Evolutionary conservation across 768 basidiomycete genomes (phyloP), one percentile per base, ranked within the genome.

Genomic region (Mycena indigotica): DNA sequence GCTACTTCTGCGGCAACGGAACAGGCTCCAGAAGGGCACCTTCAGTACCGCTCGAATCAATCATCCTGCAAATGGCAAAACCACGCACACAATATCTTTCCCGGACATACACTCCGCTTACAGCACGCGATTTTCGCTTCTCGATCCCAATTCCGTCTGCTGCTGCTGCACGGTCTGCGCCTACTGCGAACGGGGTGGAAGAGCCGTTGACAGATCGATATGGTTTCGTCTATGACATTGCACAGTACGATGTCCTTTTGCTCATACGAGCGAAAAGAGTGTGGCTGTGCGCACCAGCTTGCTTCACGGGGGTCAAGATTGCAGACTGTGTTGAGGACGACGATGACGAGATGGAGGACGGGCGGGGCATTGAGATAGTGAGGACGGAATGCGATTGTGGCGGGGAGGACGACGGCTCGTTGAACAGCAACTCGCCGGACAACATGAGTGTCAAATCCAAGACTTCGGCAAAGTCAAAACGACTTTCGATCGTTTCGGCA

Each of bases 161-260:
- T 0, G 53, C 84, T 5, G 83, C 85, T 0, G 83, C 84, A 45
- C 77, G 80, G 38, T 84, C 82, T n/a, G n/a, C n/a, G n/a, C n/a
- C n/a, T 63, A 78, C 73, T 17, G 72, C 79, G 19, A 77, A 82
- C 50, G 77, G 77, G n/a, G 78, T 79, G 44, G 82, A 84, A 30
- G 77, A 79, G 62, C 84, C 84, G 3, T 74, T 94, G 56, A 93
- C 92, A n/a, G 94, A 95, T 60, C 85, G 92, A 4, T 95, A 88
- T 65, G 94, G 94, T 0, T 95, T 95, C 75, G 87, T 95, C 71
- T 95, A 95, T 57, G 92, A 94, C 62, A 82, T 93, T 1, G 84
- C 86, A 2, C 81, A 85, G 64, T 92, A 93, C 65, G 93, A 95
- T 65, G 79, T 90, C 25, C 77, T 93, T 24, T 73, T 96, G 15